These are phyloP conservation scores for Fusarium sp. DNA, from an alignment of 2,329 filamentous ascomycete genomes.

Conservation along the genomic window DNA sequence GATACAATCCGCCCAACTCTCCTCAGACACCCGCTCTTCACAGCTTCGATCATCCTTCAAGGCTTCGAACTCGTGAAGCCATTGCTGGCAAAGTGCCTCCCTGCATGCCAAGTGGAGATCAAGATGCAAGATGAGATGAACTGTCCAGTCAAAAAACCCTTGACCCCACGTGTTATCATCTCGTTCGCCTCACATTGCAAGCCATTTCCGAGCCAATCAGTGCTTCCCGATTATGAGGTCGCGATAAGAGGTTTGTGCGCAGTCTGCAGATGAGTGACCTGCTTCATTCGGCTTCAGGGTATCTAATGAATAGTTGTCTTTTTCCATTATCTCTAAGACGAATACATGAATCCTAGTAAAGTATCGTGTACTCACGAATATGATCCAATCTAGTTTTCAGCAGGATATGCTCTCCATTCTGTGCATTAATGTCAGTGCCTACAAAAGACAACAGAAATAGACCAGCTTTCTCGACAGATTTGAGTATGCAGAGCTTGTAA, in stretches of 20 bases:
- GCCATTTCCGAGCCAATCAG: neutral
- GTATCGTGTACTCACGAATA: neutral
- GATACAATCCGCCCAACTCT: neutral
- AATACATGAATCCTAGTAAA: neutral
- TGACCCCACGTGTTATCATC: constrained; percentile 20
- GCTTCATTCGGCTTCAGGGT: neutral
- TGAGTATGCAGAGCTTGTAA: neutral
- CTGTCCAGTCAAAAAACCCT: constrained; percentile 26
- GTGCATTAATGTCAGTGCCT: neutral
- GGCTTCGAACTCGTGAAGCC: neutral
- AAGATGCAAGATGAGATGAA: constrained; percentile 5
- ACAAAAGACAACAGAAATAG: neutral
- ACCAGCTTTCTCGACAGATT: neutral
- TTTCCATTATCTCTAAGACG: neutral
- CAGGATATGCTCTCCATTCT: neutral
- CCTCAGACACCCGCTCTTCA: neutral
- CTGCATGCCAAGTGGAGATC: constrained; percentile 23
- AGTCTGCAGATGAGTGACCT: neutral
- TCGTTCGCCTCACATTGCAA: neutral
- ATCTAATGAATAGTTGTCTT: neutral
- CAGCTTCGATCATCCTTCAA: neutral
- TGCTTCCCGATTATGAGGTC: neutral
- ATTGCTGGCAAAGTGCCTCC: neutral
- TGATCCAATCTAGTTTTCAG: neutral
- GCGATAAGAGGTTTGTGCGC: neutral